These are phyloP conservation scores for Citrullus amarus DNA, from an alignment of 306 rosid species.

Conservation along the genomic window DNA sequence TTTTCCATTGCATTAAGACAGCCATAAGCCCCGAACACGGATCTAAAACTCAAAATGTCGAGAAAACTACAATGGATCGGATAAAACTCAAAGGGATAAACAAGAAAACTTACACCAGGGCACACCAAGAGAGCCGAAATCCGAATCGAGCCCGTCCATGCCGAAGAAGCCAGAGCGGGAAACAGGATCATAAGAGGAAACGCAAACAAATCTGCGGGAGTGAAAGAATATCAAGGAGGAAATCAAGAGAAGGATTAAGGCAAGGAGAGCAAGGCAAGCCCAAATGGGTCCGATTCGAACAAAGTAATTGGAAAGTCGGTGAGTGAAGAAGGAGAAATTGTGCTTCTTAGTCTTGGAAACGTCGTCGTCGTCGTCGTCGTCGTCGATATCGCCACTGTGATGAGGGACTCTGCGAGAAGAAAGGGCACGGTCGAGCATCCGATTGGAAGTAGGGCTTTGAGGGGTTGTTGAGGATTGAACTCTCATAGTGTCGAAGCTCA, in stretches of 20 bases:
- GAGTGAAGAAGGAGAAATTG: conserved; percentile 30
- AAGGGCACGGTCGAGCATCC: conserved; percentile 55
- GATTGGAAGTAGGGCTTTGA: conserved; percentile 15
- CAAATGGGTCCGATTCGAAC: conserved; percentile 33
- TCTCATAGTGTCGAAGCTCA: conserved; percentile 12
- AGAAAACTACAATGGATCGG: background rate
- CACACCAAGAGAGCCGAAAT: conserved; percentile 89
- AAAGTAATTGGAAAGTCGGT: conserved; percentile 38
- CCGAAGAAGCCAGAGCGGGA: conserved; percentile 62
- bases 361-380: conserved; percentile 7
- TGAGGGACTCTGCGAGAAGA: conserved; percentile 56
- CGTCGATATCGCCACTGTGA: conserved; percentile 22
- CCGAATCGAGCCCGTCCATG: conserved; percentile 69
- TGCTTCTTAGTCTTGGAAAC: conserved; percentile 59
- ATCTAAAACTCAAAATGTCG: background rate
- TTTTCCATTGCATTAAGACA: background rate
- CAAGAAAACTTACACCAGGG: conserved; percentile 80
- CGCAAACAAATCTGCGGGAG: conserved; percentile 66
- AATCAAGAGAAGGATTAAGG: conserved; percentile 21
- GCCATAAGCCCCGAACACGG: background rate
- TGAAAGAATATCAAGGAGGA: conserved; percentile 31
- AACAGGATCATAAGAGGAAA: conserved; percentile 42
- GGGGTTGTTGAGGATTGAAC: conserved; percentile 11
- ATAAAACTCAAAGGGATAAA: conserved; percentile 5
- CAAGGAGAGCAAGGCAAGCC: conserved; percentile 28